These are phyloP conservation scores for Hypoxylon sp. DNA, from an alignment of 2,329 filamentous ascomycete species.

Conservation along the genomic window DNA sequence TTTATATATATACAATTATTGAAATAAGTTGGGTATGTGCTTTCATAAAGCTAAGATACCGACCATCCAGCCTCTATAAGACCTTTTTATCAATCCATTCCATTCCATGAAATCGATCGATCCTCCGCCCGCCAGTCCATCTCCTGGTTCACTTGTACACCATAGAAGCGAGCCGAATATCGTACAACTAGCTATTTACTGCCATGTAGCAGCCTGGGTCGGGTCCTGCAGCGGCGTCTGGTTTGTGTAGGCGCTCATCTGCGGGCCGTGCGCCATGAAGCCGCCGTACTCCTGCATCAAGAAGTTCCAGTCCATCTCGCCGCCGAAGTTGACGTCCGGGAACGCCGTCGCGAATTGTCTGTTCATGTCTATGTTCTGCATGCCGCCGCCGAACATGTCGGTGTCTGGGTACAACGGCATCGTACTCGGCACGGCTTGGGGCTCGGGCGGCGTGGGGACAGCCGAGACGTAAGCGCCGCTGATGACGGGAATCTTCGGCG, in stretches of 20 bases:
- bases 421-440: conserved; percentile 34
- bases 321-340: conserved; percentile 49
- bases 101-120: no score
- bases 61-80: conserved; percentile 13
- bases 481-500: conserved; percentile 45
- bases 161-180: conserved; percentile 9
- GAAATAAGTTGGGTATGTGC: conserved; percentile 25
- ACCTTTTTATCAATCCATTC: background rate
- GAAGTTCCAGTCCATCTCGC: conserved; percentile 52
- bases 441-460: conserved; percentile 33
- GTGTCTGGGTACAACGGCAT: conserved; percentile 41
- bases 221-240: conserved; percentile 32
- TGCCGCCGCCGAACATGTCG: conserved; percentile 41
- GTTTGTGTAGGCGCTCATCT: conserved; percentile 41
- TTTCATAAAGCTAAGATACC: background rate
- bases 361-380: conserved; percentile 45
- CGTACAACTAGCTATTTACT: conserved; percentile 26
- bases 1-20: conserved; percentile 22
- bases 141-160: conserved; percentile 5
- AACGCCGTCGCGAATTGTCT: conserved; percentile 49
- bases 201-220: conserved; percentile 28
- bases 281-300: conserved; percentile 49
- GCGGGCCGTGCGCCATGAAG: conserved; percentile 41
- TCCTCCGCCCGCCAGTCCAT: background rate
- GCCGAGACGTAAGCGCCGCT: conserved; percentile 40